phyloP scores from a whole-genome alignment of 108 stramenopile genomes.

The Discostella pseudostelligera region DNA sequence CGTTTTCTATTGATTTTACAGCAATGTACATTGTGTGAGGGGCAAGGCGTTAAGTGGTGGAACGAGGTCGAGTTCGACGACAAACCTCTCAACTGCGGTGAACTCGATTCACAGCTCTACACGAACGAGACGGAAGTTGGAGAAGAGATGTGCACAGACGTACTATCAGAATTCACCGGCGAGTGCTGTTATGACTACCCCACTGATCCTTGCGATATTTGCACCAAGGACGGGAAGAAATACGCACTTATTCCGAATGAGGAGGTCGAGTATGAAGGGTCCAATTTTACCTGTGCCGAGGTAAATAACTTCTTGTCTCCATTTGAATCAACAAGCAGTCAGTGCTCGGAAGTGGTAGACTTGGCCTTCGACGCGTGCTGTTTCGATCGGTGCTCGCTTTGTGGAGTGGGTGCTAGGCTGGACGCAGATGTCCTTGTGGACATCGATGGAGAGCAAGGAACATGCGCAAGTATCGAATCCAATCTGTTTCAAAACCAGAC shows the following conservation, averaged over 20 bases:
- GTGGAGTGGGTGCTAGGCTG: slow-evolving; percentile 40
- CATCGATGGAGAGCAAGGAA: slow-evolving; percentile 23
- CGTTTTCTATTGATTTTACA: not conserved
- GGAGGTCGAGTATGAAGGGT: slow-evolving; percentile 37
- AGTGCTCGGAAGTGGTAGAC: slow-evolving; percentile 26
- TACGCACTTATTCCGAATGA: slow-evolving; percentile 40
- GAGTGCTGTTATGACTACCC: slow-evolving; percentile 46
- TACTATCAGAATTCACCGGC: slow-evolving; percentile 16
- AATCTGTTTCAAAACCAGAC: slow-evolving; percentile 33
- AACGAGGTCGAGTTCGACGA: slow-evolving; percentile 40
- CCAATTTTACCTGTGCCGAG: slow-evolving; percentile 43
- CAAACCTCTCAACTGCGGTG: slow-evolving; percentile 34
- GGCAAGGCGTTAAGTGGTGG: slow-evolving; percentile 49
- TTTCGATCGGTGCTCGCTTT: slow-evolving; percentile 46
- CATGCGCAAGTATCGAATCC: slow-evolving; percentile 36
- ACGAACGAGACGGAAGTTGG: slow-evolving; percentile 25
- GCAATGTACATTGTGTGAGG: slow-evolving; percentile 47
- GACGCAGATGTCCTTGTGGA: slow-evolving; percentile 40
- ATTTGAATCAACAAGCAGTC: slow-evolving; percentile 34
- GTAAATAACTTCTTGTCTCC: slow-evolving; percentile 45
- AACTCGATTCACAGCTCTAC: slow-evolving; percentile 35
- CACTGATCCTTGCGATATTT: slow-evolving; percentile 38
- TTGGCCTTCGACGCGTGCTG: slow-evolving; percentile 27
- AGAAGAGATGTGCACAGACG: slow-evolving; percentile 28
- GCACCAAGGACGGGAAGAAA: slow-evolving; percentile 27